These are phyloP conservation scores for Cladophialophora carrionii DNA, from an alignment of 2,329 filamentous ascomycete genomes.

Conservation along the genomic window DNA sequence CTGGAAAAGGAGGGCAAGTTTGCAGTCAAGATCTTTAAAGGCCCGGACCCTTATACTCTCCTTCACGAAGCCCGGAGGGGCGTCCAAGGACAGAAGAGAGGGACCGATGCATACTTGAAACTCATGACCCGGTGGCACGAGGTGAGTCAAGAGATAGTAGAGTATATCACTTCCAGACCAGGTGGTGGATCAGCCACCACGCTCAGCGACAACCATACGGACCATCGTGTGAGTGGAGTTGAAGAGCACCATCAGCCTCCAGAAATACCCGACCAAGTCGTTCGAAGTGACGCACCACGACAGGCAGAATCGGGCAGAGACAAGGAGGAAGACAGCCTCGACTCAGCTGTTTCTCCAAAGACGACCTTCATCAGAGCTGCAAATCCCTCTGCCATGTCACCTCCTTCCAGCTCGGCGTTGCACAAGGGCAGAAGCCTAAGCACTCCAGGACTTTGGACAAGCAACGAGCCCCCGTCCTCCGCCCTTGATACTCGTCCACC, in stretches of 20 bases:
- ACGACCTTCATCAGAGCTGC: slow-evolving; percentile 24
- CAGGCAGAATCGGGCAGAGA: not conserved
- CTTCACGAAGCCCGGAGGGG: slow-evolving; percentile 15
- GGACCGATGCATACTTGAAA: slow-evolving; percentile 62
- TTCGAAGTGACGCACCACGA: not conserved
- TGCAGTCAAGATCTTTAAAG: slow-evolving; percentile 54
- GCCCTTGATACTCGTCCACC: slow-evolving; percentile 12
- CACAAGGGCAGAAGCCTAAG: slow-evolving; percentile 24
- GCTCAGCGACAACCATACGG: slow-evolving; percentile 8
- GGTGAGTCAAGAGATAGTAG: slow-evolving; percentile 71
- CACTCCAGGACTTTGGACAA: slow-evolving; percentile 18
- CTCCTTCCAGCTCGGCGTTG: slow-evolving; percentile 13
- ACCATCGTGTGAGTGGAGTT: slow-evolving; percentile 1
- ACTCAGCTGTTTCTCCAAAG: slow-evolving; percentile 33
- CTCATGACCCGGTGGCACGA: slow-evolving; percentile 74
- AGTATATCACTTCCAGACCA: slow-evolving; percentile 54
- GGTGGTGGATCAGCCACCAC: slow-evolving; percentile 7
- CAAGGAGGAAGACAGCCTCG: not conserved
- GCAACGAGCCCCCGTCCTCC: slow-evolving; percentile 4
- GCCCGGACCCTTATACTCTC: slow-evolving; percentile 43
- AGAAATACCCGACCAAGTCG: not conserved
- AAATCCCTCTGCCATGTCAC: slow-evolving; percentile 26
- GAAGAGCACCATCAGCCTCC: slow-evolving; percentile 5
- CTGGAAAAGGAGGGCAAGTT: slow-evolving; percentile 59
- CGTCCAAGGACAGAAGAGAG: slow-evolving; percentile 35